Evolutionary conservation across 495 filamentous ascomycete species (phyloP), one percentile per base, ranked within the genome.

Genomic region (Alectoria sarmentosa): DNA sequence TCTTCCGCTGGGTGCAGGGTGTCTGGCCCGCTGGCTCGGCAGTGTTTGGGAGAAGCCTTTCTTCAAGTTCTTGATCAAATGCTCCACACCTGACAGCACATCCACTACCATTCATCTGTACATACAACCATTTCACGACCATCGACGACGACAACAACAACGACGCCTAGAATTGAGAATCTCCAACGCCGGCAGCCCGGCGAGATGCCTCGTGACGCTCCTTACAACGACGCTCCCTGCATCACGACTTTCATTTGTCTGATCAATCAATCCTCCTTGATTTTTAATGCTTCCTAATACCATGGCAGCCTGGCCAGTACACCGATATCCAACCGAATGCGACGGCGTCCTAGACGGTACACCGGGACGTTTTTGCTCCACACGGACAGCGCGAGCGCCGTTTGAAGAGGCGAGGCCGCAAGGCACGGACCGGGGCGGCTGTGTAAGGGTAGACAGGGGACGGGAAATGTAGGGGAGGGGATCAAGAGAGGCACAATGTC

Each of bases 1-100:
- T 65, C 32, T 48, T 60, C 26, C 56, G 42, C 42, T 65, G 63
- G 63, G 56, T 65, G 63, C 63, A 65, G 56, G 63, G 63, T n/a
- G 63, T 65, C 30, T 65, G 63, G 63, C 63, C 63, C 23, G 42
- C 44, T 42, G 63, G 63, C 17, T 56, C 63, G 30, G 57, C 44
- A 11, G 63, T 60, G 3, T 42, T 65, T 4, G 63, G 63, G 34
- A 58, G 44, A 52, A 59, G 63, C 34, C 23, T 46, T 30, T 60
- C 63, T 9, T 65, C 63, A 13, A 26, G 57, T 32, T 46, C 42
- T 9, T 65, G 17, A 65, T 42, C 19, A 28, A 26, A 13, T 8
- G 3, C 3, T 2, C 44, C 44, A 26, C 15, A 32, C 10, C 23
- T 23, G 19, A 48, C n/a, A 44, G 37, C 61, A 39, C 62, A 46